Evolutionary conservation across 768 basidiomycete species (phyloP), one percentile per base, ranked within the genome.

Genomic region (Chiua virens): DNA sequence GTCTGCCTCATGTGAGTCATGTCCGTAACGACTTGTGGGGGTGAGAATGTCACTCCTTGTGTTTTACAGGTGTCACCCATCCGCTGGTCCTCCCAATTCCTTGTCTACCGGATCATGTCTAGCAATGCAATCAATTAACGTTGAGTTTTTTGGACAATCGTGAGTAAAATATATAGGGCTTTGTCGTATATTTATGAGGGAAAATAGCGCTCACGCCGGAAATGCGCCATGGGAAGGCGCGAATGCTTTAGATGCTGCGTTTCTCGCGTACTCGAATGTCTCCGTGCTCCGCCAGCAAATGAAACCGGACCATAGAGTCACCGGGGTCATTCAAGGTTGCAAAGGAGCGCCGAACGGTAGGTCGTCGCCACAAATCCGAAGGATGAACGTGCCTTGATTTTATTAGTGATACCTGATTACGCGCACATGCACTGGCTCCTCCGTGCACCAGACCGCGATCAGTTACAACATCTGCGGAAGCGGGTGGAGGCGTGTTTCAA

Each of bases 231-330:
- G 92, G 83, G 89, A 94, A 67, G 92, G 87, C 21, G 79, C 79
- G 37, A 94, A 94, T 61, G 90, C 92, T 13, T 78, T 92, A 39
- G 93, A 95, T 61, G 93, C 93, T 1, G 92, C 92, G 1, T 87
- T 93, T 64, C 71, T 91, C 9, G 87, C 91, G 0, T 94, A 95
- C 66, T 82, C 85, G 8, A 77, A 80, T 42, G 77, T 96, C 37
- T 86, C 91, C 4, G 82, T 83, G 21, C 76, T 96, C 42, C 80
- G 93, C 13, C 93, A 96, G 67, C 93, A 96, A 71, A 83, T 92
- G 52, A 84, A 85, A 65, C 92, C 93, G 1, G 81, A 85, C 41
- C 79, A 86, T 56, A 85, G 92, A 21, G 75, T 93, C 8, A 87
- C 92, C 60, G 90, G 92, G 4, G 75, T 89, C 43, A 76, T 94